A percentile compares a stretch with the other conserved stretches of the same genome.
phyloP scores from a whole-genome alignment of 352 stramenopile genomes.

The Aphanomyces invadans region DNA sequence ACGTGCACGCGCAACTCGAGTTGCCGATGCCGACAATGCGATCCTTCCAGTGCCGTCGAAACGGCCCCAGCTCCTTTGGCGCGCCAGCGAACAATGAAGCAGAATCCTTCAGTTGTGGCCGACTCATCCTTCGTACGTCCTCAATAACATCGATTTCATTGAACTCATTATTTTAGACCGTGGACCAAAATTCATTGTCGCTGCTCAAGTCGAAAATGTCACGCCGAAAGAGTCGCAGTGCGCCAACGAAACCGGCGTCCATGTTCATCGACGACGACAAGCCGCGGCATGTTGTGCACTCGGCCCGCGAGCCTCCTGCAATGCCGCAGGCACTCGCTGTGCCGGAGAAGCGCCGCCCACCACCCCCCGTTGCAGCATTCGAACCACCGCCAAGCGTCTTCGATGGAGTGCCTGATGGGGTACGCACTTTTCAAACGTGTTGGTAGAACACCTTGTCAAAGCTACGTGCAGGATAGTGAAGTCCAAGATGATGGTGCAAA shows the following conservation, averaged over 20 bases:
- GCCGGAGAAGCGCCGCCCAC: background rate
- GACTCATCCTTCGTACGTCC: constrained; percentile 31
- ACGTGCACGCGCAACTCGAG: constrained; percentile 65
- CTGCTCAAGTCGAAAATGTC: constrained; percentile 81
- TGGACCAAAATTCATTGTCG: constrained; percentile 51
- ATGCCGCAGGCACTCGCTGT: background rate
- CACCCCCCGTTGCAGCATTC: background rate
- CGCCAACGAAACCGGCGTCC: constrained; percentile 58
- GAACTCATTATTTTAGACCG: too few species aligned
- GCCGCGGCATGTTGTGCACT: constrained; percentile 28
- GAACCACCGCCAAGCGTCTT: constrained; percentile 13
- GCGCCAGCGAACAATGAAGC: constrained; percentile 37
- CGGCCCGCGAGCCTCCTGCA: constrained; percentile 20
- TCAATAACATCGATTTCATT: too few species aligned
- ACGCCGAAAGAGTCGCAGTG: constrained; percentile 54
- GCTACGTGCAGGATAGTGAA: constrained; percentile 24
- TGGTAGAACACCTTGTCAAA: too few species aligned
- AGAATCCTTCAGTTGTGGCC: constrained; percentile 19
- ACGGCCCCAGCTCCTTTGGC: constrained; percentile 26
- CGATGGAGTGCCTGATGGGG: constrained; percentile 16
- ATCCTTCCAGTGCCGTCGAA: constrained; percentile 26
- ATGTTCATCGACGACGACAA: constrained; percentile 53
- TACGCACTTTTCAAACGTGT: constrained; percentile 1
- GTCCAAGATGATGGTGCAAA: constrained; percentile 24
- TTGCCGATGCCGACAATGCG: constrained; percentile 59